Evolutionary conservation across 257 asterid species (phyloP), one percentile per base, ranked within the genome.

Genomic region (Solanum boliviense): DNA sequence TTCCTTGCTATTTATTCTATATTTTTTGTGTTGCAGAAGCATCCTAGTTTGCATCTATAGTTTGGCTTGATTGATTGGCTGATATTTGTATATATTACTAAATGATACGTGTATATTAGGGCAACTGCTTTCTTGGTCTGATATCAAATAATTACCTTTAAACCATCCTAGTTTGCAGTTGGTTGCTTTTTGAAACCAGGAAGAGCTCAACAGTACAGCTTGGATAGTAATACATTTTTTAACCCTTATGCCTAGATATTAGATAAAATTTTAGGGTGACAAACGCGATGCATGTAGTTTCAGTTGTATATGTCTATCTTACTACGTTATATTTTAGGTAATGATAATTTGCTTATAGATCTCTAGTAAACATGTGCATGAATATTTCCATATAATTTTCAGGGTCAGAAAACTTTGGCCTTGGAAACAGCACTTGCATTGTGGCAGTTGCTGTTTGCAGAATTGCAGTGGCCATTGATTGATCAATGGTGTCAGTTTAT

Each of bases 401-500:
- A 97, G 99, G 98, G 98, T 88, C 99, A 96, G 93, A 97, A 97
- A 91, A 94, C 98, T 41, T 89, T 97, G 92, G 98, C 99, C 52
- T 90, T 97, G 90, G 99, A 97, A 91, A 97, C 99, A 29, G 99
- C 99, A 75, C 96, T 97, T 87, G 99, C 99, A 44, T 95, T 97
- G 98, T 97, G 99, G 99, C 98, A 96, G 88, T 91, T 97, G 90
- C 87, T 97, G 86, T 97, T 96, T 93, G 96, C 98, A 44, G 99
- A 95, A 89, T 94, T 91, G 91, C 92, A 93, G 82, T 97, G 99
- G 99, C 99, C 98, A 31, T 91, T 95, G 89, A 98, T 97, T 46
- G 99, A 95, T 79, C 96, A 95, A 71, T 97, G 99, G 99, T 95
- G 98, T 93, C 98, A 94, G 94, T 97, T 97, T 93, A 87, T 97